Evolutionary conservation across 768 basidiomycete species (phyloP).

Genomic region (Phanerodontia chrysosporium): DNA sequence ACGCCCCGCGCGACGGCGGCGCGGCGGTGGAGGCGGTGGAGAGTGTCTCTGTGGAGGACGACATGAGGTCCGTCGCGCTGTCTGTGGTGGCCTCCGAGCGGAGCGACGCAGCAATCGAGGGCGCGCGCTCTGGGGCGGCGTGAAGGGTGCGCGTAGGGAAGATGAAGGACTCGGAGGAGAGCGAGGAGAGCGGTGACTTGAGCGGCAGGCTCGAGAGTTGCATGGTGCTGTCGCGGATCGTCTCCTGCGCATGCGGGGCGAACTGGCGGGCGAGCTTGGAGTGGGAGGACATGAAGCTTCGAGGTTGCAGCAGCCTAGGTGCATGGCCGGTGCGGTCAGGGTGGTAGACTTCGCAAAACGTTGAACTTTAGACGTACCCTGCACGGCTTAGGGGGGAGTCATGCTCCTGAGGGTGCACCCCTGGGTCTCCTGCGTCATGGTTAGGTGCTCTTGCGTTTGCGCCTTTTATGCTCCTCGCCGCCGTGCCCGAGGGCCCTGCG

Average conservation of each 20-base stretch:
- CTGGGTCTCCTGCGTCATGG: constrained; percentile 20
- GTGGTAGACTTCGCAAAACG: not conserved
- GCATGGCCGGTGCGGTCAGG: constrained; percentile 5
- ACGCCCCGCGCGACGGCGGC: constrained; percentile 16
- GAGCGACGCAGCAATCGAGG: constrained; percentile 13
- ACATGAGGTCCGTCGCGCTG: constrained; percentile 17
- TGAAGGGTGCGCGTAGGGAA: constrained; percentile 27
- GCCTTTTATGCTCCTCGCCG: constrained; percentile 4
- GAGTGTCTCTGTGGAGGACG: constrained; percentile 17
- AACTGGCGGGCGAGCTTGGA: constrained; percentile 17
- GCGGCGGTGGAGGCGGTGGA: constrained; percentile 14
- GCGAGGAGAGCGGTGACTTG: constrained; percentile 18
- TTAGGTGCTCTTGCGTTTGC: constrained; percentile 11
- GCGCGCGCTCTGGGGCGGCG: not conserved
- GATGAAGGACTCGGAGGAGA: constrained; percentile 34
- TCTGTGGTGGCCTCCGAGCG: constrained; percentile 8
- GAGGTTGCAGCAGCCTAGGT: constrained; percentile 52
- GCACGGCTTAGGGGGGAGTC: constrained; percentile 26
- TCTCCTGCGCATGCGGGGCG: constrained; percentile 51
- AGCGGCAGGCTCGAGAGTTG: constrained; percentile 50
- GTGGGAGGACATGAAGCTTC: constrained; percentile 36
- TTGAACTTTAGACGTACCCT: constrained; percentile 24
- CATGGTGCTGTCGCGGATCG: constrained; percentile 65
- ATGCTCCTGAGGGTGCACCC: constrained; percentile 9
- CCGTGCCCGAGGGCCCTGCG: not conserved